Evolutionary conservation across 352 stramenopile species (phyloP).

Genomic region (Pythium brassicae): DNA sequence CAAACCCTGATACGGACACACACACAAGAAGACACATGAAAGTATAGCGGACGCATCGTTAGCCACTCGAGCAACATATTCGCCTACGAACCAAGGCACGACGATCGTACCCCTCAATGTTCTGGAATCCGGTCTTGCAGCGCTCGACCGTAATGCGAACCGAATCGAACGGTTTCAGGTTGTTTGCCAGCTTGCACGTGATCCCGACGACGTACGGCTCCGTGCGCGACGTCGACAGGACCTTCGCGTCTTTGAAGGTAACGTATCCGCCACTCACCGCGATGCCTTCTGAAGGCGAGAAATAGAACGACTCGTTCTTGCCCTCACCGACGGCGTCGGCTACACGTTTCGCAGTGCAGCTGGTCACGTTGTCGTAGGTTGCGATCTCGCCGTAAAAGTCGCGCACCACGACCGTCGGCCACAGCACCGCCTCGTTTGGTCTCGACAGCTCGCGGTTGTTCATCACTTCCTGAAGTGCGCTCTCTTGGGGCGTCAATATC

Average conservation of each 20-base stretch:
- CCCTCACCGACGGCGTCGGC: slow-evolving; percentile 11
- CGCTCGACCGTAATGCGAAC: slow-evolving; percentile 44
- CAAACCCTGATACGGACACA: slow-evolving; percentile 26
- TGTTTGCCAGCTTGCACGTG: slow-evolving; percentile 33
- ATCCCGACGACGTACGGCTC: slow-evolving; percentile 36
- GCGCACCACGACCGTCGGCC: slow-evolving; percentile 55
- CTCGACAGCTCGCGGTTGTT: neutral
- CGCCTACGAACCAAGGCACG: neutral
- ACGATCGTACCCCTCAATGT: slow-evolving; percentile 41
- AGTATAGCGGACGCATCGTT: neutral
- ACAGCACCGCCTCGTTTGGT: slow-evolving; percentile 18
- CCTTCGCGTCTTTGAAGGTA: slow-evolving; percentile 34
- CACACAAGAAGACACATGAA: neutral
- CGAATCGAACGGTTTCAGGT: slow-evolving; percentile 6
- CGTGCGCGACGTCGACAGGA: slow-evolving; percentile 26
- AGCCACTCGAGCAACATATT: neutral
- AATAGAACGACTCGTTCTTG: slow-evolving; percentile 37
- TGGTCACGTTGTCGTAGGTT: slow-evolving; percentile 32
- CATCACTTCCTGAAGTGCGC: neutral
- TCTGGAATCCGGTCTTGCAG: slow-evolving; percentile 59
- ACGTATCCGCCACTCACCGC: slow-evolving; percentile 37
- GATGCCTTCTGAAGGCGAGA: slow-evolving; percentile 29
- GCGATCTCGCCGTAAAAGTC: slow-evolving; percentile 61
- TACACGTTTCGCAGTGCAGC: slow-evolving; percentile 15
- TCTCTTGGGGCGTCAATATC: neutral